Base-by-base conservation (phyloP, 2,329 filamentous ascomycete genomes). In the Akanthomyces muscarius region DNA sequence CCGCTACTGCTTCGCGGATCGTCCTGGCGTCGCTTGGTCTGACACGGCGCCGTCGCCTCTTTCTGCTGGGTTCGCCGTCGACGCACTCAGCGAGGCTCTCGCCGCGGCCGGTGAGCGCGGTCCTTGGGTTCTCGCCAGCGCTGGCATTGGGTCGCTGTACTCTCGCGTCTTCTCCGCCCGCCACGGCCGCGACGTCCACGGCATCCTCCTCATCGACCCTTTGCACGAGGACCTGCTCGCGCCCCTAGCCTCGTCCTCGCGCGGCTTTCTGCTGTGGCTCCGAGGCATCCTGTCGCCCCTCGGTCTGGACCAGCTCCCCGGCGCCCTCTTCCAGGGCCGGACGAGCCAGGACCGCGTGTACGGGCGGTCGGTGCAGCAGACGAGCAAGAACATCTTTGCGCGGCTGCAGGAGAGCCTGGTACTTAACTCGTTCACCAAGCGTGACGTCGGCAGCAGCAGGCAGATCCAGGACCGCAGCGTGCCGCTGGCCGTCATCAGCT, bases 1-100 rank as follows among this genome's bases (percentile, higher is more conserved):
- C 62, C 87, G 94, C 64, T 98, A 96, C 78, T 99, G 95, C 81
- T 97, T 97, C 75, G 93, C 91, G 73, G 95, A 99, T 73, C 89
- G 95, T 25, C 95, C 95, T 0, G 95, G 95, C 1, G 84, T 94
- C 62, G 94, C 85, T 7, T 97, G 92, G 81, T 87, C 84, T 53
- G 95, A 99, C 75, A 94, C 95, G 62, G 92, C 94, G 0, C 95
- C 95, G 2, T 97, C 93, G 6, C 95, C 95, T 0, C 88, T 97
- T 69, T 96, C 91, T 5, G 94, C 92, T 5, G 92, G 93, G 50
- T 97, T 97, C 85, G 89, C 90, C n/a, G 88, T 91, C 5, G 92
- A 97, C 71, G 91, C 88, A 0, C 80, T 98, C 30, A 93, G 91
- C 50, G 93, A 98, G 77, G 91, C 92, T 3, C 83, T 99, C 6